Evolutionary conservation across 2,329 filamentous ascomycete genomes (phyloP), one percentile per base, ranked within the genome.

Genomic region (Epichloe typhina): DNA sequence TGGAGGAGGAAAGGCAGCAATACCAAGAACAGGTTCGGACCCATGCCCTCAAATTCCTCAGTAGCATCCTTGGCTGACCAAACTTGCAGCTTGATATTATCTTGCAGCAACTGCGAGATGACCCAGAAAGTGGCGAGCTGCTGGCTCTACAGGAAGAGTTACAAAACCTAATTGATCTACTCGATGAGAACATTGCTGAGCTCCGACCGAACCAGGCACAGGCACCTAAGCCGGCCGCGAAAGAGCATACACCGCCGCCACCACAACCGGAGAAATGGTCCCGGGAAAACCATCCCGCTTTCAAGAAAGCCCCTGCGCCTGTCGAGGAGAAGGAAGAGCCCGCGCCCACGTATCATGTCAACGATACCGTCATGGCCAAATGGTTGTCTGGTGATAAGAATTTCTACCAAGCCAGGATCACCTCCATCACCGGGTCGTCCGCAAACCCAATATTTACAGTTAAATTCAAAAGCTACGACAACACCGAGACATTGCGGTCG

Each of bases 381-480:
- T 98, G 90, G 88, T 72, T 85, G 45, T 86, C 88, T 9, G 89
- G 88, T 50, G 93, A 98, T 68, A 88, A 86, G 62, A 79, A 79
- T 23, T 96, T 90, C 70, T 97, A 97, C 70, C 84, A 88, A 44
- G 93, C 90, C 41, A 84, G 88, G 61, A 95, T 98, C 66, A 91
- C 88, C 48, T 90, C 86, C 49, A 90, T 96, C 60, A 96, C 91
- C 21, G 93, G 93, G 52, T 95, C 89, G 8, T 83, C 84, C n/a
- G 86, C 82, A 42, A 86, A 88, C 49, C 91, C 90, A 37, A 87
- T 96, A 56, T 98, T 96, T 66, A 85, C 88, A 46, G 90, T 98
- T 66, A 93, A 86, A 59, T 98, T 97, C 75, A 91, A 94, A 70
- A 87, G 82, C 61, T 97, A 97, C 70, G 80, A 84, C 56, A 88